Evolutionary conservation across 1,139 yeast genomes (phyloP).

Genomic region (Suhomyces bokatorum): DNA sequence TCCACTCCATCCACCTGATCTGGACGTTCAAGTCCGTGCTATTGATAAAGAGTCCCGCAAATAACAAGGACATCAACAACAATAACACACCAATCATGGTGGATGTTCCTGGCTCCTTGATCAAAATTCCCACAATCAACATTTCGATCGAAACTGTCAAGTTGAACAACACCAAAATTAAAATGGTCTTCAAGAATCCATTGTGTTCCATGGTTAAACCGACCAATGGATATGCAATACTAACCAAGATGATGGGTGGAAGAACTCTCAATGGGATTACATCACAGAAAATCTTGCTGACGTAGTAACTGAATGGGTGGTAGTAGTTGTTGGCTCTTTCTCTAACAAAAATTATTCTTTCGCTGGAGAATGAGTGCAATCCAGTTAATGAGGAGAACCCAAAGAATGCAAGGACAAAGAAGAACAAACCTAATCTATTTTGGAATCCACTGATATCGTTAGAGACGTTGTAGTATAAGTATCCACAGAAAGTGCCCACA

Average conservation of each 20-base stretch:
- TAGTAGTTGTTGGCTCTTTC: slow-evolving; percentile 95
- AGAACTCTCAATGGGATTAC: slow-evolving; percentile 83
- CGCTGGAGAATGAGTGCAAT: slow-evolving; percentile 81
- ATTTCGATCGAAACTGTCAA: slow-evolving; percentile 84
- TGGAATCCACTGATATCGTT: slow-evolving; percentile 96
- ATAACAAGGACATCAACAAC: slow-evolving; percentile 76
- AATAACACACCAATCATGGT: slow-evolving; percentile 85
- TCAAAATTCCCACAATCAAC: slow-evolving; percentile 78
- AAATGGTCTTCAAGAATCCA: slow-evolving; percentile 72
- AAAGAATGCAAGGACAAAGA: slow-evolving; percentile 84
- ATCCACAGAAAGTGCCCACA: slow-evolving; percentile 84
- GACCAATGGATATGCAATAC: slow-evolving; percentile 87
- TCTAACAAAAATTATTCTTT: slow-evolving; percentile 82
- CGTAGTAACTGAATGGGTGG: slow-evolving; percentile 79
- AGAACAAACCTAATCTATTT: slow-evolving; percentile 88
- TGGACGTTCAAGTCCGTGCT: slow-evolving; percentile 71
- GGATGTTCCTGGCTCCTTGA: slow-evolving; percentile 92
- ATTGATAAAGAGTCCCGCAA: slow-evolving; percentile 91
- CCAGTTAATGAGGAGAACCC: slow-evolving; percentile 95
- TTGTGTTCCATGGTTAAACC: slow-evolving; percentile 79
- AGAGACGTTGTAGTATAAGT: slow-evolving; percentile 74
- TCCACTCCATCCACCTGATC: slow-evolving; percentile 76
- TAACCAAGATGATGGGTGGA: slow-evolving; percentile 82
- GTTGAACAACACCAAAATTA: slow-evolving; percentile 77
- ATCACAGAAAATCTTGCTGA: slow-evolving; percentile 85